Percentiles rank a stretch among this genome's conserved stretches.
These are phyloP conservation scores for Leucoagaricus sp. DNA, from an alignment of 1,284 basidiomycete genomes.

Conservation along the genomic window DNA sequence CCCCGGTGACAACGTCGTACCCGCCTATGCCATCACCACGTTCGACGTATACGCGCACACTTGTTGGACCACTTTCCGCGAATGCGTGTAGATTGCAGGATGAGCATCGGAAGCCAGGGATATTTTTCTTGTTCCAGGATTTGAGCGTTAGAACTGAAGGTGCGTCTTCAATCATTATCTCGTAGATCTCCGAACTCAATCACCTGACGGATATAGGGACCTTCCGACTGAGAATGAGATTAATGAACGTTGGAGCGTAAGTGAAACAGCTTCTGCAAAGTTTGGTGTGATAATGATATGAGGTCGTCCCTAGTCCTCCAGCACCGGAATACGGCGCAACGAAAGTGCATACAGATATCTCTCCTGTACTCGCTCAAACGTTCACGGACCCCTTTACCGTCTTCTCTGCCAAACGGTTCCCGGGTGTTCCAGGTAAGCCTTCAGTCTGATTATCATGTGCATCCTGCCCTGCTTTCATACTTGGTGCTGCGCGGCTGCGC, in stretches of 20 bases:
- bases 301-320: conserved; percentile 50
- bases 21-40: conserved; percentile 41
- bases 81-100: conserved; percentile 83
- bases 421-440: conserved; percentile 82
- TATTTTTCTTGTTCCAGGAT: conserved; percentile 59
- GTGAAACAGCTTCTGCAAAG: conserved; percentile 28
- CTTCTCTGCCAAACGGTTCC: conserved; percentile 90
- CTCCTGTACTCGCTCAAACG: conserved; percentile 79
- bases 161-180: conserved; percentile 16
- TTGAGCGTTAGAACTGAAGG: conserved; percentile 82
- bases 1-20: conserved; percentile 25
- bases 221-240: conserved; percentile 76
- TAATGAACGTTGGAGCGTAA: conserved; percentile 87
- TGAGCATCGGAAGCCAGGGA: conserved; percentile 79
- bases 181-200: conserved; percentile 17
- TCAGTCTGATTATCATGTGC: conserved; percentile 16
- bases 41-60: conserved; percentile 74
- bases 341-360: conserved; percentile 61
- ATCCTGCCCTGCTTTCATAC: too few relatives aligned
- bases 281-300: neutral
- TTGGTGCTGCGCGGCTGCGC: conserved; percentile 8
- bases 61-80: conserved; percentile 85
- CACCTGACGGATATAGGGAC: conserved; percentile 46
- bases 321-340: conserved; percentile 70
- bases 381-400: conserved; percentile 91